These are phyloP conservation scores for Voacanga thouarsii DNA, from an alignment of 257 asterid genomes.

Conservation along the genomic window DNA sequence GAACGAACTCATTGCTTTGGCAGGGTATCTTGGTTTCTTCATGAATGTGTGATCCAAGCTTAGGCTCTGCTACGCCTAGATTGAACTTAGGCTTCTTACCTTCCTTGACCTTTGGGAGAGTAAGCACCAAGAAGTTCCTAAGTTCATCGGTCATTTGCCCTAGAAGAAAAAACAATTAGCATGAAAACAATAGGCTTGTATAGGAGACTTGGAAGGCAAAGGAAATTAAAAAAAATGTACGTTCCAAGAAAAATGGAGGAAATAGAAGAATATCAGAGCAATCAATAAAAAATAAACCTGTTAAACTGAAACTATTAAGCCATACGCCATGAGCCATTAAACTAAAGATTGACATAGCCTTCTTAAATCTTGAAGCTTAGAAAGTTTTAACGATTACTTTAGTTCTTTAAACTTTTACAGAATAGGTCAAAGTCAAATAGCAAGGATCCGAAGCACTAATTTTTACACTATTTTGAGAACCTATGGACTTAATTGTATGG, in stretches of 20 bases:
- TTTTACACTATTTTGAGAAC: no score
- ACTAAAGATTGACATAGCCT: no score
- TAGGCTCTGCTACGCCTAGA: conserved; percentile 83
- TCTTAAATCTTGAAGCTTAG: no score
- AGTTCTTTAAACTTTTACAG: no score
- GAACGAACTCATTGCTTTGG: conserved; percentile 79
- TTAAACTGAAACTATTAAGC: no score
- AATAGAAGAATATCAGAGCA: no score
- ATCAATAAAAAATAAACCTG: neutral
- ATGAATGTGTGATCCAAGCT: conserved; percentile 74
- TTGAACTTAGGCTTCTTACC: conserved; percentile 82
- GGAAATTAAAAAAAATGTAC: neutral
- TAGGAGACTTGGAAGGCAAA: no score
- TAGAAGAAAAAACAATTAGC: conserved; percentile 16
- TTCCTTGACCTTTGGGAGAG: conserved; percentile 76
- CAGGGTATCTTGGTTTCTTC: conserved; percentile 89
- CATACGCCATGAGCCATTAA: neutral
- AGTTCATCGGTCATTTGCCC: conserved; percentile 93
- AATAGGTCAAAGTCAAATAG: no score
- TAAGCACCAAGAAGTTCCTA: conserved; percentile 70
- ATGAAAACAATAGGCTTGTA: no score
- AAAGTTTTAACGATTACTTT: no score
- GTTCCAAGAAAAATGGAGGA: neutral
- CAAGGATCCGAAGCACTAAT: no score
- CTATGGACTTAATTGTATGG: no score